Evolutionary conservation across 441 rosid genomes (phyloP).

Genomic region (Aleurites moluccanus): DNA sequence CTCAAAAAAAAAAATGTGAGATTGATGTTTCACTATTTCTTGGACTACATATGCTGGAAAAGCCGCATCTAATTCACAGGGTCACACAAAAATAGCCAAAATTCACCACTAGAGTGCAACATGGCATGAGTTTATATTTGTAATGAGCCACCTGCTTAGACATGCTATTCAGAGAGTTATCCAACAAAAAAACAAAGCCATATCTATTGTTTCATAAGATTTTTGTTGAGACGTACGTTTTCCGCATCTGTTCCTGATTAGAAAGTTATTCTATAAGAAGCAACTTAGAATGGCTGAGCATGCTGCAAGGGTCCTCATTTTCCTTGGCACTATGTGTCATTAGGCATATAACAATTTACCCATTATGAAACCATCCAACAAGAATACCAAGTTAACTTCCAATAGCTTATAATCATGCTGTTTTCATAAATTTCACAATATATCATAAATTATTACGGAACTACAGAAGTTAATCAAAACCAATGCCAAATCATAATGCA

Average conservation of each 20-base stretch:
- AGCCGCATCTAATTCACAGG: background rate
- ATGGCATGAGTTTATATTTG: background rate
- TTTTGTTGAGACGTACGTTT: background rate
- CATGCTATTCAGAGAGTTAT: background rate
- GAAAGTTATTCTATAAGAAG: background rate
- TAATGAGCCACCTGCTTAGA: background rate
- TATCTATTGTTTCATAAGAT: background rate
- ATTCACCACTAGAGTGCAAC: background rate
- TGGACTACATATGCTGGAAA: background rate
- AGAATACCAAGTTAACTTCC: background rate
- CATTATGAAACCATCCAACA: slow-evolving; percentile 2
- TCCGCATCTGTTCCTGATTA: background rate
- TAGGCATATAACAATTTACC: background rate
- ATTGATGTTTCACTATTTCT: background rate
- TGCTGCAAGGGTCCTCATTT: background rate
- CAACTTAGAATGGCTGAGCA: background rate
- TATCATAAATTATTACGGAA: background rate
- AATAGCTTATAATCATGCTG: background rate
- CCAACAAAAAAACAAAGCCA: background rate
- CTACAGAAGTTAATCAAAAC: background rate
- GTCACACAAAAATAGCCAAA: background rate
- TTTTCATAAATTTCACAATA: background rate
- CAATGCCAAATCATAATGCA: background rate
- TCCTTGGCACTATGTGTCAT: background rate
- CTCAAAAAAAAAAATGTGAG: background rate